Percentiles rank a stretch among this genome's conserved stretches.
phyloP scores from a whole-genome alignment of 2,329 filamentous ascomycete genomes.

The Monilinia fructicola region DNA sequence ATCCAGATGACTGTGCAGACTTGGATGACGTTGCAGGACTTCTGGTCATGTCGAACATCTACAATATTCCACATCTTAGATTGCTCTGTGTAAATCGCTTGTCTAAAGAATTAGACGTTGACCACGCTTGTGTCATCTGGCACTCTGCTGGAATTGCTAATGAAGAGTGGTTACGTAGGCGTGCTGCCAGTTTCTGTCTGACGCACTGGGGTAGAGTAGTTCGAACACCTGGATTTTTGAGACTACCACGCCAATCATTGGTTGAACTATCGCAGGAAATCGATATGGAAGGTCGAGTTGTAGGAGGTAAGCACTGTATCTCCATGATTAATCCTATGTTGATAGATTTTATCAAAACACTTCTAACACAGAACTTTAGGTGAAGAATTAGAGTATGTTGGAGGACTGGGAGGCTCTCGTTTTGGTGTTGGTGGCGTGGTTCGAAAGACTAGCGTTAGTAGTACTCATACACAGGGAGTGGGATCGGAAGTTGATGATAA shows the following conservation, averaged over 20 bases:
- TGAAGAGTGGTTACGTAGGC: conserved; percentile 90
- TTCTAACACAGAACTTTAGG: conserved; percentile 34
- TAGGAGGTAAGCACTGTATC: conserved; percentile 73
- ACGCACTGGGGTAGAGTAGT: conserved; percentile 94
- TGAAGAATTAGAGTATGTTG: conserved; percentile 45
- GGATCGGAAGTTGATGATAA: conserved; percentile 58
- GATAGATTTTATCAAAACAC: conserved; percentile 24
- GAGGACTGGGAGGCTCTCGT: conserved; percentile 50
- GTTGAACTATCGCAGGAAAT: conserved; percentile 93
- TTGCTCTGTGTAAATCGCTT: conserved; percentile 88
- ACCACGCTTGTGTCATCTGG: conserved; percentile 95
- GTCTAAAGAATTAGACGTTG: conserved; percentile 86
- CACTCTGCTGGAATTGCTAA: conserved; percentile 86
- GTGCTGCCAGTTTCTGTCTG: conserved; percentile 85
- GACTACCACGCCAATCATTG: conserved; percentile 73
- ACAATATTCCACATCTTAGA: conserved; percentile 91
- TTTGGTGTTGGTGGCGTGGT: conserved; percentile 49
- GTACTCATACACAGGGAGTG: conserved; percentile 54
- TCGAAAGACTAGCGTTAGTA: conserved; percentile 61
- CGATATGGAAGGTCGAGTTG: conserved; percentile 85
- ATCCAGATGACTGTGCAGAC: conserved; percentile 55
- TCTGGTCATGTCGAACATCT: conserved; percentile 96
- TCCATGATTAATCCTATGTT: not conserved
- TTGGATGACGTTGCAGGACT: conserved; percentile 88
- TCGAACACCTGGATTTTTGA: conserved; percentile 81